Conservation (phyloP, 768 basidiomycete genomes). For the Boletus insuetus region DNA sequence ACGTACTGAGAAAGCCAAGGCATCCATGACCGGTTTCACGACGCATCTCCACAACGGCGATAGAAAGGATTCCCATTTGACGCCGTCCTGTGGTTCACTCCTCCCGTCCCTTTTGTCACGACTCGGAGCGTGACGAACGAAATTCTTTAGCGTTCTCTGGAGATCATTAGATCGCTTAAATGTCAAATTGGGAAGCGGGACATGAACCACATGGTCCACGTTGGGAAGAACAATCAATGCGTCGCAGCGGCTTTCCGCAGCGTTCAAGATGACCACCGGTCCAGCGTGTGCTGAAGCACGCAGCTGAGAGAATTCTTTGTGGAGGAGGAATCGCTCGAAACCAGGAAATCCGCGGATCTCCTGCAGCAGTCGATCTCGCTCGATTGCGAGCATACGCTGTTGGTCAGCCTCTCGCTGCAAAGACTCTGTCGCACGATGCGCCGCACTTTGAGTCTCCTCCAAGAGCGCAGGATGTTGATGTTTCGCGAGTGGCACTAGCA, state of each 20-base stretch:
- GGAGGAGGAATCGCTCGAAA: not conserved
- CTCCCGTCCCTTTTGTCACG: not conserved
- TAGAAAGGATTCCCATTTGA: not conserved
- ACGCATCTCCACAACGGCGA: not conserved
- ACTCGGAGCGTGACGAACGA: not conserved
- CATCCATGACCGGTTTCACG: not conserved
- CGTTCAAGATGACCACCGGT: not conserved
- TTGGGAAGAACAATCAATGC: slow-evolving; percentile 16
- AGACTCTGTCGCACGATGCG: not conserved
- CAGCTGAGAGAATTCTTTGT: not conserved
- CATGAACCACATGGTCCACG: not conserved
- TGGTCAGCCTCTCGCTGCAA: not conserved
- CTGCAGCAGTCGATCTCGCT: not conserved
- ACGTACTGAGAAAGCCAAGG: not conserved
- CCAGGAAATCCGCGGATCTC: not conserved
- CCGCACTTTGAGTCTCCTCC: not conserved
- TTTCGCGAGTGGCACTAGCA: not conserved
- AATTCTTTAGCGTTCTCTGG: not conserved
- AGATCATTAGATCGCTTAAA: not conserved
- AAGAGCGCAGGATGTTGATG: not conserved
- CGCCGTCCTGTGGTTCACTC: not conserved
- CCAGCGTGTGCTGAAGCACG: not conserved
- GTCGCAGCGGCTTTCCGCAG: slow-evolving; percentile 27
- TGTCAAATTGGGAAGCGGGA: slow-evolving; percentile 2
- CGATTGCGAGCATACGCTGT: not conserved